Evolutionary conservation across 1,284 basidiomycete species (phyloP).

Genomic region (Tilletia caries): DNA sequence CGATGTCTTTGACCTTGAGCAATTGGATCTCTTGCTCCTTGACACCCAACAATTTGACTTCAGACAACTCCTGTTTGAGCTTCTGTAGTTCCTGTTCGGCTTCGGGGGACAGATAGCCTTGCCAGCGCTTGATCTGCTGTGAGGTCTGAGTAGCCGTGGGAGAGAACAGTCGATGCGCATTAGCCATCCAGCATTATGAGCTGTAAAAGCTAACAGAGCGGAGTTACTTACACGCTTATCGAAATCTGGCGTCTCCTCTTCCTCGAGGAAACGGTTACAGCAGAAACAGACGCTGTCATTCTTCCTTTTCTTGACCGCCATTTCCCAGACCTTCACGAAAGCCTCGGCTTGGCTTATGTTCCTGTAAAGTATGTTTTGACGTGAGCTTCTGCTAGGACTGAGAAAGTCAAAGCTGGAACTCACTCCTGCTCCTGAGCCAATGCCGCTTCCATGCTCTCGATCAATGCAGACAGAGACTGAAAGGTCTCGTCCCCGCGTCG

Average conservation of each 20-base stretch:
- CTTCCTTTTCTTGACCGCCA: conserved; percentile 65
- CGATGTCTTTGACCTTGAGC: neutral
- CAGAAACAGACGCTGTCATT: conserved; percentile 69
- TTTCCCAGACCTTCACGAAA: conserved; percentile 62
- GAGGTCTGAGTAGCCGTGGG: neutral
- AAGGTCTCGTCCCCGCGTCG: conserved; percentile 50
- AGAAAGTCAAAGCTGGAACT: neutral
- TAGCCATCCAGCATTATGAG: too few relatives aligned
- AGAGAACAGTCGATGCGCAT: neutral
- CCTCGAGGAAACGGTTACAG: conserved; percentile 70
- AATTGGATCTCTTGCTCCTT: neutral
- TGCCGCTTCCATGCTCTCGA: neutral
- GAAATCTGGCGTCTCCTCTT: conserved; percentile 59
- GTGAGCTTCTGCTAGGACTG: too few relatives aligned
- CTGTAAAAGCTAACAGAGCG: too few relatives aligned
- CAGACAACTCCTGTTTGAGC: neutral
- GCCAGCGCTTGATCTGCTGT: neutral
- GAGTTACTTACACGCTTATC: conserved; percentile 22
- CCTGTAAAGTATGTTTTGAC: conserved; percentile 12
- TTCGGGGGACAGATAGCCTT: neutral
- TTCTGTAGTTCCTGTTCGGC: neutral
- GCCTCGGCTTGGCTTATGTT: conserved; percentile 44
- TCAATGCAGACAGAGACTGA: conserved; percentile 57
- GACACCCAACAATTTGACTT: neutral
- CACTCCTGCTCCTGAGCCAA: neutral